These are phyloP conservation scores for Dryadomyces quercivorus DNA, from an alignment of 2,329 filamentous ascomycete genomes.

Conservation along the genomic window DNA sequence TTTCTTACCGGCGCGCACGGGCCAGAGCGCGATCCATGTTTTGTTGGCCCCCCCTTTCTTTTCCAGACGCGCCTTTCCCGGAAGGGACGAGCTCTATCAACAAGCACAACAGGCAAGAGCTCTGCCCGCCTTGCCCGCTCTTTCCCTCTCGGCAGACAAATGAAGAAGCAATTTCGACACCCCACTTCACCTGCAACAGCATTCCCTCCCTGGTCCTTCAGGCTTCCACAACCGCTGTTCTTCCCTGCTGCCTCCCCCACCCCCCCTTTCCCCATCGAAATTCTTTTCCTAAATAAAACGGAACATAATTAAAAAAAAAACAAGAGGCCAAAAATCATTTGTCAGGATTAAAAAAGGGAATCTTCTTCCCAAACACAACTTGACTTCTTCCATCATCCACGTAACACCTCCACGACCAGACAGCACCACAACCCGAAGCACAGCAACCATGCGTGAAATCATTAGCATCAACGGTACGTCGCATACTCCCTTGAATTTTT, in stretches of 20 bases:
- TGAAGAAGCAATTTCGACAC: slow-evolving; percentile 1
- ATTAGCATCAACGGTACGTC: slow-evolving; percentile 91
- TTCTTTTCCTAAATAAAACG: slow-evolving; percentile 3
- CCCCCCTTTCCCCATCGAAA: slow-evolving; percentile 8
- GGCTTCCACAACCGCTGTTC: slow-evolving; percentile 1
- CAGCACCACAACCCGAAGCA: background rate
- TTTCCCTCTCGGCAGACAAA: background rate
- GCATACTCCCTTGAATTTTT: slow-evolving; percentile 20
- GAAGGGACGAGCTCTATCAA: slow-evolving; percentile 1
- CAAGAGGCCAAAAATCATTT: slow-evolving; percentile 4
- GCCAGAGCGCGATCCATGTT: slow-evolving; percentile 5
- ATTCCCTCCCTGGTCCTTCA: slow-evolving; percentile 4
- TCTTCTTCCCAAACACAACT: slow-evolving; percentile 3
- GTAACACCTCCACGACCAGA: background rate
- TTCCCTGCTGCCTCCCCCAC: slow-evolving; percentile 1
- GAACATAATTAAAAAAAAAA: slow-evolving; percentile 3
- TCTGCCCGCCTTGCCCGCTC: background rate
- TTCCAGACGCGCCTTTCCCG: slow-evolving; percentile 1
- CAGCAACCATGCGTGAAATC: slow-evolving; percentile 87
- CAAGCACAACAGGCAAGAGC: background rate
- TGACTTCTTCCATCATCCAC: background rate
- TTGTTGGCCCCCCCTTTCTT: slow-evolving; percentile 1
- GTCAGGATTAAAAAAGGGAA: slow-evolving; percentile 5
- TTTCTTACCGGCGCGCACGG: slow-evolving; percentile 7
- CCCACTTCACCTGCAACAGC: slow-evolving; percentile 4